Conservation (phyloP, 2,329 filamentous ascomycete species). For the Rasamsonia emersonii region DNA sequence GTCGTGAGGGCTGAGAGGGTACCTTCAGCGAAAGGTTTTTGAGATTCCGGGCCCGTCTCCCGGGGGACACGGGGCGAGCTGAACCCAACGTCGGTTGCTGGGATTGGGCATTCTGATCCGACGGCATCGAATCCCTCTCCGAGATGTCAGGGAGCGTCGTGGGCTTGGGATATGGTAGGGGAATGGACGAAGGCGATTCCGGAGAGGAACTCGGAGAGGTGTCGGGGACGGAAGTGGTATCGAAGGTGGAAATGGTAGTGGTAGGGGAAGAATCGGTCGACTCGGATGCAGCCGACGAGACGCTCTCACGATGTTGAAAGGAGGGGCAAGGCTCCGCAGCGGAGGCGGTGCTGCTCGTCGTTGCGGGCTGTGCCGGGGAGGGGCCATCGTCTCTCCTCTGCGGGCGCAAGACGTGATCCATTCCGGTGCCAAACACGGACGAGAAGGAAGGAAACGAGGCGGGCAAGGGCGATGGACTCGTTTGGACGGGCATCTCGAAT, state of each 20-base stretch:
- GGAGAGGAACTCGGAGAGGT: conserved; percentile 87
- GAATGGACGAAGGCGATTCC: conserved; percentile 72
- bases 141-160: conserved; percentile 20
- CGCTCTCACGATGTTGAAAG: conserved; percentile 34
- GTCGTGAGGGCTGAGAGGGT: conserved; percentile 38
- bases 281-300: conserved; percentile 50
- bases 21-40: conserved; percentile 58
- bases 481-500: conserved; percentile 32
- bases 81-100: conserved; percentile 18
- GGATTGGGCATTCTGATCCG: conserved; percentile 13
- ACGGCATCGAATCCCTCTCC: conserved; percentile 17
- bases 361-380: conserved; percentile 4
- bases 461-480: conserved; percentile 30
- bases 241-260: conserved; percentile 84
- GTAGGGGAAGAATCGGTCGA: conserved; percentile 93
- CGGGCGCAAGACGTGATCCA: conserved; percentile 11
- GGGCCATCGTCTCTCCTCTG: conserved; percentile 20
- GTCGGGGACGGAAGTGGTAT: conserved; percentile 83
- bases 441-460: conserved; percentile 45
- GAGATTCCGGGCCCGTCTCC: conserved; percentile 46
- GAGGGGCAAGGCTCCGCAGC: conserved; percentile 9
- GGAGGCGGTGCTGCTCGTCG: conserved; percentile 5
- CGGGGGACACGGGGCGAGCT: conserved; percentile 31
- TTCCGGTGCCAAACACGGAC: conserved; percentile 41
- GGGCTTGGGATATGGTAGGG: conserved; percentile 40